These are phyloP conservation scores for Aspergillus panamensis DNA, from an alignment of 495 filamentous ascomycete species.

Conservation along the genomic window DNA sequence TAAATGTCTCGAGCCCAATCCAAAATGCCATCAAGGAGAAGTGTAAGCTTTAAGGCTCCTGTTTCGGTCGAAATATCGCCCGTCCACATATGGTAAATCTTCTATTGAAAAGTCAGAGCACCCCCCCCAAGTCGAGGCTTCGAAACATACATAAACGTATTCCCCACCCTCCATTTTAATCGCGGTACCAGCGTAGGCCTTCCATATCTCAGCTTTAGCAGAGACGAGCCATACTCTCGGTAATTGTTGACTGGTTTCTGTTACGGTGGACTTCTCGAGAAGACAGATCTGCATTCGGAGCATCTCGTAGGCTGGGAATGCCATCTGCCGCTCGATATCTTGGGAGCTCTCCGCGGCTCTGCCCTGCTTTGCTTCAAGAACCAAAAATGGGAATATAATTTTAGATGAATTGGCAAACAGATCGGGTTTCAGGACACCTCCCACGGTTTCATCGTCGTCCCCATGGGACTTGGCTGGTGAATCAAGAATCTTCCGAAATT, in stretches of 20 bases:
- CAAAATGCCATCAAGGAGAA: not conserved
- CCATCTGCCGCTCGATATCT: conserved; percentile 3
- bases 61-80: not conserved
- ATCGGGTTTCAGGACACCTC: not conserved
- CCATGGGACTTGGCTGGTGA: not conserved
- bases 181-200: not conserved
- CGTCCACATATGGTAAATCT: not conserved
- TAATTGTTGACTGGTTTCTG: not conserved
- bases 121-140: not conserved
- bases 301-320: conserved; percentile 3
- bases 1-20: not conserved
- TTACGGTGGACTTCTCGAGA: not conserved
- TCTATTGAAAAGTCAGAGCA: not conserved
- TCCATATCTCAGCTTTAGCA: not conserved
- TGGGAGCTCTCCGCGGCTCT: not conserved
- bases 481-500: not conserved
- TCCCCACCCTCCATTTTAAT: not conserved
- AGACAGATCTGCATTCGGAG: not conserved
- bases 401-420: not conserved
- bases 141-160: not conserved
- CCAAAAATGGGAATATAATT: not conserved
- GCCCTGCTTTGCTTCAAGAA: not conserved
- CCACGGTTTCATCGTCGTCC: not conserved
- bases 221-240: not conserved
- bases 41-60: not conserved